phyloP scores from a whole-genome alignment of 805 yeast species.

The Pichia californica region DNA sequence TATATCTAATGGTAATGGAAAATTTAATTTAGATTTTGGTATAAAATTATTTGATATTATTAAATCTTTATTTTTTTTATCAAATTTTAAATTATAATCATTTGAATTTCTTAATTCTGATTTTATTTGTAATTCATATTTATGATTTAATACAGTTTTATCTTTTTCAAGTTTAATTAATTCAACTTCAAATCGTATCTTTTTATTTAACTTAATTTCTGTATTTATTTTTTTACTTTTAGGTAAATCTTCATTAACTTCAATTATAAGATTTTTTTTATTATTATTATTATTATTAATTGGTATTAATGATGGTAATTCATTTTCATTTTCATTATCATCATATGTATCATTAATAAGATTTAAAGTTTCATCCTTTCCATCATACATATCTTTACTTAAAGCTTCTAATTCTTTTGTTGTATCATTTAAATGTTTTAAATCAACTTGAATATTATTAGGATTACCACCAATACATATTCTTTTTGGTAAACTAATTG shows the following conservation, averaged over 20 bases:
- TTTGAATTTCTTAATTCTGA: constrained; percentile 27
- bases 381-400: constrained; percentile 20
- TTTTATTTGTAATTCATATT: constrained; percentile 14
- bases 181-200: constrained; percentile 7
- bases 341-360: constrained; percentile 27
- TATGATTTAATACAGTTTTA: constrained; percentile 15
- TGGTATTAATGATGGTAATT: background rate
- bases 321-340: constrained; percentile 9
- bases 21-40: constrained; percentile 17
- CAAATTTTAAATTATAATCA: constrained; percentile 30
- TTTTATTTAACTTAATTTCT: no score
- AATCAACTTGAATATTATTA: constrained; percentile 38
- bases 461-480: constrained; percentile 68
- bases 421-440: constrained; percentile 33
- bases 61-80: constrained; percentile 25
- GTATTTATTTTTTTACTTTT: no score
- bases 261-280: background rate
- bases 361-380: background rate
- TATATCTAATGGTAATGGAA: constrained; percentile 26
- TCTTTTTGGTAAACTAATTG: constrained; percentile 63
- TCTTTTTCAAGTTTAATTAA: constrained; percentile 23
- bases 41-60: constrained; percentile 26
- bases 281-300: background rate
- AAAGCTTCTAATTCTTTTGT: constrained; percentile 28
- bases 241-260: background rate